These are phyloP conservation scores for Stemphylium vesicarium DNA, from an alignment of 2,329 filamentous ascomycete species.

Conservation along the genomic window DNA sequence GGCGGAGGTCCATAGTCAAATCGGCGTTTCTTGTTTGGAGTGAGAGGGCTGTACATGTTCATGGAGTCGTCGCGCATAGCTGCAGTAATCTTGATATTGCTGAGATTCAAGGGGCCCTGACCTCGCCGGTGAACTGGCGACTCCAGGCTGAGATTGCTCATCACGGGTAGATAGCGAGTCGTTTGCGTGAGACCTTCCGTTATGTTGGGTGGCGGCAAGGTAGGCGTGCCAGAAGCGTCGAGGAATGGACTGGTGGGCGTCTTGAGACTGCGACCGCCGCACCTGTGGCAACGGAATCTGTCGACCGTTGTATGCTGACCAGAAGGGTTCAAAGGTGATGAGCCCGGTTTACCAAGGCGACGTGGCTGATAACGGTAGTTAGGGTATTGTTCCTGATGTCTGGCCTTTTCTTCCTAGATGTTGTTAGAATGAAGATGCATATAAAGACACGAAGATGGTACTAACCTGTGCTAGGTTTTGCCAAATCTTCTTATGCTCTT, in stretches of 20 bases:
- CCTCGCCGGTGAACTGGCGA: conserved; percentile 39
- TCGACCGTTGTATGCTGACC: conserved; percentile 49
- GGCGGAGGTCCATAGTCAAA: conserved; percentile 48
- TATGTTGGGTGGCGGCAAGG: conserved; percentile 47
- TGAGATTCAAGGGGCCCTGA: conserved; percentile 35
- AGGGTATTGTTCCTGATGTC: conserved; percentile 88
- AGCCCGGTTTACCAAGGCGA: conserved; percentile 51
- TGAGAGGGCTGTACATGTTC: conserved; percentile 39
- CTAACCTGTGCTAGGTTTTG: conserved; percentile 81
- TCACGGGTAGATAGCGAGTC: conserved; percentile 43
- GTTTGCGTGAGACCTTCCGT: conserved; percentile 43
- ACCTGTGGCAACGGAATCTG: conserved; percentile 68
- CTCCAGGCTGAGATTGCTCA: conserved; percentile 51
- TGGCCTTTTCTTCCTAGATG: conserved; percentile 79
- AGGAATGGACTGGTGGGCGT: conserved; percentile 65
- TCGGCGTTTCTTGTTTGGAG: conserved; percentile 46
- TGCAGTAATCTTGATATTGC: conserved; percentile 36
- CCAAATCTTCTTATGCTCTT: conserved; percentile 82
- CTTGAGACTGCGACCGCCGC: conserved; percentile 70
- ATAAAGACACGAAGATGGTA: background rate
- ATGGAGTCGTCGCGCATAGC: conserved; percentile 30
- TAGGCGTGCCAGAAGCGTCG: conserved; percentile 53
- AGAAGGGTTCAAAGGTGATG: conserved; percentile 42
- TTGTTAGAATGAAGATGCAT: conserved; percentile 20
- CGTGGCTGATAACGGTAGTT: conserved; percentile 94